These are phyloP conservation scores for Syzygium oleosum DNA, from an alignment of 345 rosid species.

Conservation along the genomic window DNA sequence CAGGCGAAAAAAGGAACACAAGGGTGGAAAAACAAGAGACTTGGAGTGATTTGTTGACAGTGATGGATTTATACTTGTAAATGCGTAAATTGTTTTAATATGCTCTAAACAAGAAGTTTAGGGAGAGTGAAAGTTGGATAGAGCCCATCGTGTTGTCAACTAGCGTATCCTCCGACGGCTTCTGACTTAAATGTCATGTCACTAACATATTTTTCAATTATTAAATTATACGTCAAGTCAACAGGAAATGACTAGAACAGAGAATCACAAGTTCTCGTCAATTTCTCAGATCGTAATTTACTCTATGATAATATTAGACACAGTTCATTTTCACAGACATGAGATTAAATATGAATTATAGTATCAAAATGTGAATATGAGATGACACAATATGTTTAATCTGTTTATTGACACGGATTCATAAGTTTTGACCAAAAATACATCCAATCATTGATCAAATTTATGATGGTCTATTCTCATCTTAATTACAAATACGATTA, in stretches of 20 bases:
- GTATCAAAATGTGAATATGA: not conserved
- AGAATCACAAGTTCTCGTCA: not conserved
- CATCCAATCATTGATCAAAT: not conserved
- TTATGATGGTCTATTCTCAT: not conserved
- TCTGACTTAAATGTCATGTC: not conserved
- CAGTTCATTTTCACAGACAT: not conserved
- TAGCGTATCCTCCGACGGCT: rapidly evolving
- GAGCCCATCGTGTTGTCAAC: not conserved
- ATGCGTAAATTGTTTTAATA: no score
- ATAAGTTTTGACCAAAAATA: not conserved
- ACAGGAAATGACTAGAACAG: not conserved
- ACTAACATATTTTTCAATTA: not conserved
- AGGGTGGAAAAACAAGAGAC: not conserved
- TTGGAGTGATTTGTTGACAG: not conserved
- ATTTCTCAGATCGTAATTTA: not conserved
- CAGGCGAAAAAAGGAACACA: not conserved
- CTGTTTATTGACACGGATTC: not conserved
- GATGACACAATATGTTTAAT: no score
- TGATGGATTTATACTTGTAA: not conserved
- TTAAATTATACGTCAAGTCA: not conserved
- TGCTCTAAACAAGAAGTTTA: not conserved
- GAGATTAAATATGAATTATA: no score
- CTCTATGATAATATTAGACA: not conserved
- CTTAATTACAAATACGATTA: not conserved
- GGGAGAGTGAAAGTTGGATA: not conserved